Evolutionary conservation across 371 early-diverging fungal species (phyloP), one percentile per base, ranked within the genome.

Genomic region (Mortierella sp.): DNA sequence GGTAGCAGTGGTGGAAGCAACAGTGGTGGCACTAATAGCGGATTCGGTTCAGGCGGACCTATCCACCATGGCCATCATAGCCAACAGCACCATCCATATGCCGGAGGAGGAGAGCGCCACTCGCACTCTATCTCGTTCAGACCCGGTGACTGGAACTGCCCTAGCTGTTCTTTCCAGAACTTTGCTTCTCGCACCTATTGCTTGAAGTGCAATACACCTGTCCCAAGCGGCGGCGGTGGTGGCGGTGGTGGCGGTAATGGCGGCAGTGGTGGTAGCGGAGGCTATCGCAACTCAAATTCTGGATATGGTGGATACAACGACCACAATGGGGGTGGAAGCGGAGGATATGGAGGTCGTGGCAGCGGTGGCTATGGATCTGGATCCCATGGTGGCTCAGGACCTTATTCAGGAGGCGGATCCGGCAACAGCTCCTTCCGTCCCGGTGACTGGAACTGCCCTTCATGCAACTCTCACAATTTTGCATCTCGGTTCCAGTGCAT

Each of bases 71-170:
- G 77, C 23, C 77, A 81, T 21, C 82, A 83, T 37, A 61, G 50
- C 12, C 68, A 76, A 25, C 75, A 57, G 23, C 82, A 68, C 55
- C 80, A 62, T 44, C 81, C 65, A 48, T 76, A 80, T 51, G 81
- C 82, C 18, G 55, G 75, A 2, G 79, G 80, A 9, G 70, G 75
- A 5, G 62, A 71, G 21, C 72, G 81, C 6, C 62, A 68, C 12
- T 61, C 66, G 23, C 70, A 72, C 60, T 72, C 74, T 1, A 74
- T 74, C 23, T 61, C 83, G 6, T 88, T 89, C 68, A 84, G 88
- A 45, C 89, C 89, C 18, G 91, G 91, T 15, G 91, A 91, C 70
- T 85, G 94, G 94, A 87, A 88, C 43, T 94, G 94, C 66, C 82
- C 84, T 7, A 72, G 72, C 7, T 94, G 94, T 80, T 80, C 83